Evolutionary conservation across 495 filamentous ascomycete genomes (phyloP), one percentile per base, ranked within the genome.

Genomic region (Neurospora hispaniola): DNA sequence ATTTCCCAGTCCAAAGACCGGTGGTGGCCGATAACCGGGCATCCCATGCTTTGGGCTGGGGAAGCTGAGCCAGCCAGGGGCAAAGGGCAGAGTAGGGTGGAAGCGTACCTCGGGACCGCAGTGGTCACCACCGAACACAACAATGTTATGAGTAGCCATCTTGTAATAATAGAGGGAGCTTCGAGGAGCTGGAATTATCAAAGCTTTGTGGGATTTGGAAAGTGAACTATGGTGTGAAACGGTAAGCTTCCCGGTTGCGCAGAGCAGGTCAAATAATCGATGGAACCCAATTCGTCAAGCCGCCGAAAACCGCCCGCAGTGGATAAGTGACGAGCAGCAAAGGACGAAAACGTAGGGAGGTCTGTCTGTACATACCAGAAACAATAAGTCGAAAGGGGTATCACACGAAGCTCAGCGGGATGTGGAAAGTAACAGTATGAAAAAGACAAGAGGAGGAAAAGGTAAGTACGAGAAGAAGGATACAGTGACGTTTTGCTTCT

Each of bases 51-150:
- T 35, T 62, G 54, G 27, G 54, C 54, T 9, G 54, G 54, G 54
- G 54, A 66, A 62, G 54, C 27, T 66, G 54, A 66, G n/a, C 44
- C 20, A 27, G 44, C 44, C 38, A 12, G 12, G 5, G 62, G 11
- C n/a, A 38, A 38, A 38, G 4, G 10, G 46, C n/a, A 54, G 54
- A 70, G n/a, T 12, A 48, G 41, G 68, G 59, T 18, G 27, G 20
- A 42, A 20, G 77, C 86, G 74, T 80, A 96, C 96, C 90, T 99
- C 96, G 14, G 96, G 96, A 80, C 96, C 96, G 78, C 92, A 94
- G 83, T 97, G 93, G 82, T 99, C 96, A 79, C 96, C 96, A 77
- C 83, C 90, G 79, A 94, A 93, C 66, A 94, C 91, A 35, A 88
- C 86, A 76, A 88, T 88, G 69, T 88, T 88, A 74, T 87, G 82